Conservation (phyloP, 352 stramenopile genomes). For the Globisporangium middletonii region DNA sequence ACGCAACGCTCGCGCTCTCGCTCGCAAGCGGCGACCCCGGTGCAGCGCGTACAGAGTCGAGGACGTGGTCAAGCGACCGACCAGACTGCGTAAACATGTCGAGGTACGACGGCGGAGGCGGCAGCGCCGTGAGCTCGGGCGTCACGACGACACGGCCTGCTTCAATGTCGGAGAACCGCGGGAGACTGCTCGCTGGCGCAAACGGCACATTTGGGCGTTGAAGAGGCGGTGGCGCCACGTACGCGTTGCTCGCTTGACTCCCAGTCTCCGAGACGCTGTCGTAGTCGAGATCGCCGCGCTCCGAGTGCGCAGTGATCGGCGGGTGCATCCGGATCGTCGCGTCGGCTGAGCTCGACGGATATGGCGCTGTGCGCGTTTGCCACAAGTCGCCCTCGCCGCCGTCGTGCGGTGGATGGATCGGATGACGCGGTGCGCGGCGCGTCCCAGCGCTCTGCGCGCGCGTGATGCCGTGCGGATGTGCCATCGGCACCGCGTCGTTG, state of each 20-base stretch:
- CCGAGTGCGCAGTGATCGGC: slow-evolving; percentile 13
- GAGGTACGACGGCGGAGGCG: slow-evolving; percentile 29
- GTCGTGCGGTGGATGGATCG: background rate
- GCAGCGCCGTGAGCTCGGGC: slow-evolving; percentile 17
- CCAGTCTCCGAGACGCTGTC: slow-evolving; percentile 10
- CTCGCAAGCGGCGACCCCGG: slow-evolving; percentile 11
- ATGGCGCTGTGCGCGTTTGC: slow-evolving; percentile 14
- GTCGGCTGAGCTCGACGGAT: slow-evolving; percentile 8
- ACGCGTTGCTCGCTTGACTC: slow-evolving; percentile 12
- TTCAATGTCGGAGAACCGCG: slow-evolving; percentile 40
- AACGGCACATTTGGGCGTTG: background rate
- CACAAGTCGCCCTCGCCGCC: slow-evolving; percentile 4
- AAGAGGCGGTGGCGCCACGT: background rate
- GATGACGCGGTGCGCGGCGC: background rate
- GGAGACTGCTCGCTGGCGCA: slow-evolving; percentile 7
- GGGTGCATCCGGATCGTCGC: slow-evolving; percentile 10
- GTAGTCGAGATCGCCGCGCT: slow-evolving; percentile 20
- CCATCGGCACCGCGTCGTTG: slow-evolving; percentile 13
- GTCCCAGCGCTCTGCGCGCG: slow-evolving; percentile 21
- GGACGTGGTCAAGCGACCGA: slow-evolving; percentile 4
- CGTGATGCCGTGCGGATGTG: slow-evolving; percentile 16
- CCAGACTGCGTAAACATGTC: slow-evolving; percentile 35
- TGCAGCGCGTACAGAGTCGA: slow-evolving; percentile 1
- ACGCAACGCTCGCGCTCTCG: slow-evolving; percentile 17
- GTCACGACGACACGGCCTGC: slow-evolving; percentile 21